phyloP scores from a whole-genome alignment of 164 flowering plant genomes.

The Macadamia integrifolia region DNA sequence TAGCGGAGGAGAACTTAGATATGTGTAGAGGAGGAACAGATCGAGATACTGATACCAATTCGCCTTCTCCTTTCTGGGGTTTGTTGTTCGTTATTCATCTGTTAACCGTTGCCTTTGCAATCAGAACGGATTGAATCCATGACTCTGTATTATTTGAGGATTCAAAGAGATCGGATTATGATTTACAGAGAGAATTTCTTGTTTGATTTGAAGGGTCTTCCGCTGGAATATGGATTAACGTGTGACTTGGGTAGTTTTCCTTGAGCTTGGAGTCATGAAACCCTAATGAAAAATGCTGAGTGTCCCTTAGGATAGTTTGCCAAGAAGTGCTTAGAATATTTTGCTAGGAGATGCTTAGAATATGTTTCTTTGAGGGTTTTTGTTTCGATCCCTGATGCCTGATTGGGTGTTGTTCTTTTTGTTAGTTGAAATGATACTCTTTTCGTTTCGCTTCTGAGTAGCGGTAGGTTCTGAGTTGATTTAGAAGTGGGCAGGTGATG shows the following conservation, averaged over 20 bases:
- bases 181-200: neutral
- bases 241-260: neutral
- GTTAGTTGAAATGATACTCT: neutral
- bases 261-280: constrained; percentile 5
- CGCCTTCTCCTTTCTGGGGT: neutral
- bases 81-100: neutral
- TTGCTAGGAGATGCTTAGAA: neutral
- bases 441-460: no score
- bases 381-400: constrained; percentile 3
- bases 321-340: neutral
- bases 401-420: neutral
- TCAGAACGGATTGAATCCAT: neutral
- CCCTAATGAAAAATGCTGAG: constrained; percentile 12
- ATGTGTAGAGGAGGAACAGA: neutral
- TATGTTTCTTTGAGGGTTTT: neutral
- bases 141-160: neutral
- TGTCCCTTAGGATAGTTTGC: neutral
- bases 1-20: neutral
- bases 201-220: constrained; percentile 5
- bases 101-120: neutral
- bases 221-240: neutral
- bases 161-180: no score
- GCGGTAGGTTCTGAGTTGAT: neutral
- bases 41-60: constrained; percentile 1
- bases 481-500: no score